phyloP scores from a whole-genome alignment of 164 flowering plant species.

The Vitis rupestris region DNA sequence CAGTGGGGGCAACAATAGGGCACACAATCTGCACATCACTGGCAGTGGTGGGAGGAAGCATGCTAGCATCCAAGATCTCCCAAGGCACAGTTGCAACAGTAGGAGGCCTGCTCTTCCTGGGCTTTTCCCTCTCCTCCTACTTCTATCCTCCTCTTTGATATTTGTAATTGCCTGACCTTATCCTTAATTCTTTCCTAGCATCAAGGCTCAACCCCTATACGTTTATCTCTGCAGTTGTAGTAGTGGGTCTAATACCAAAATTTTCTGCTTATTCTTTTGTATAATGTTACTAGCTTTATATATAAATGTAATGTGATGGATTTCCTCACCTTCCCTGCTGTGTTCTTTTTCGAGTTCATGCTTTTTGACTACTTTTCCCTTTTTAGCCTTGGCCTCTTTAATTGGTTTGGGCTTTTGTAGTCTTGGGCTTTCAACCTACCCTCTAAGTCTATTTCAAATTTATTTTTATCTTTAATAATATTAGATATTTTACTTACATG shows the following conservation, averaged over 20 bases:
- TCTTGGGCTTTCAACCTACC: too few species aligned
- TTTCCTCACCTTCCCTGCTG: not conserved
- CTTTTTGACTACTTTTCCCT: too few species aligned
- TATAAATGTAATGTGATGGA: not conserved
- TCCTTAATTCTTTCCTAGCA: slow-evolving; percentile 26
- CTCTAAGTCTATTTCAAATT: too few species aligned
- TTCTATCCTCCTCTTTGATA: slow-evolving; percentile 89
- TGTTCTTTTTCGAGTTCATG: not conserved
- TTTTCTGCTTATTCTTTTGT: not conserved
- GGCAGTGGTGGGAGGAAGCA: slow-evolving; percentile 99
- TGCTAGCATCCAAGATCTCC: slow-evolving; percentile 97
- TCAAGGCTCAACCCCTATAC: slow-evolving; percentile 2
- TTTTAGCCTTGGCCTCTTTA: too few species aligned
- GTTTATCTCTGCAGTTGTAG: not conserved
- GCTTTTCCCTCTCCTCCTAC: slow-evolving; percentile 91
- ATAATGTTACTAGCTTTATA: not conserved
- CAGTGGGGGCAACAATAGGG: slow-evolving; percentile 87
- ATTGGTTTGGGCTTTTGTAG: too few species aligned
- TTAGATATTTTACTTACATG: too few species aligned
- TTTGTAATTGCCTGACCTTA: slow-evolving; percentile 14
- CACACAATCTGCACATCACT: slow-evolving; percentile 94
- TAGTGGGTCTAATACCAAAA: not conserved
- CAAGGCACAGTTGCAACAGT: slow-evolving; percentile 91
- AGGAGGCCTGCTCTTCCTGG: slow-evolving; percentile 91
- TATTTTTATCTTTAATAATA: too few species aligned